phyloP scores from a whole-genome alignment of 129 eudicot genomes.

The Chrysanthemum lavandulifolium region DNA sequence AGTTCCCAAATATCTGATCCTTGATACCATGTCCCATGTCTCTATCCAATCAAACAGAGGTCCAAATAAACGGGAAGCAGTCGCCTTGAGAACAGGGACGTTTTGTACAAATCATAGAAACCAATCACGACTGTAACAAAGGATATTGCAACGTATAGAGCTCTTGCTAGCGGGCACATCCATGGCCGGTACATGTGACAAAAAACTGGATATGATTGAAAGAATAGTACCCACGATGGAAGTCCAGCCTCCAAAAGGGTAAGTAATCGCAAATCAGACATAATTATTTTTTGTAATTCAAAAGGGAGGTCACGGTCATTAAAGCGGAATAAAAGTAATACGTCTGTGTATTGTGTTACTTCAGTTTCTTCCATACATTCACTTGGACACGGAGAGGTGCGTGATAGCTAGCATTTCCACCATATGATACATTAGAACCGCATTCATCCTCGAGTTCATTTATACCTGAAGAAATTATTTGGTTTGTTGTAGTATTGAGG shows the following conservation, averaged over 20 bases:
- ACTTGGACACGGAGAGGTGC: slow-evolving; percentile 46
- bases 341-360: slow-evolving; percentile 62
- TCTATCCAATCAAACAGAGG: slow-evolving; percentile 96
- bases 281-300: slow-evolving; percentile 55
- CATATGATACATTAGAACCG: slow-evolving; percentile 30
- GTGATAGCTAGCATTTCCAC: slow-evolving; percentile 40
- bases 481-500: background rate
- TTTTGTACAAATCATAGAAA: slow-evolving; percentile 92
- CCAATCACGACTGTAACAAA: slow-evolving; percentile 86
- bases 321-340: slow-evolving; percentile 72
- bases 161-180: slow-evolving; percentile 97
- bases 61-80: slow-evolving; percentile 82
- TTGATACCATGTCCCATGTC: slow-evolving; percentile 94
- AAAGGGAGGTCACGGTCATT: slow-evolving; percentile 80
- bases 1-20: slow-evolving; percentile 90
- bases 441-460: slow-evolving; percentile 37
- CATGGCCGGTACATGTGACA: slow-evolving; percentile 89
- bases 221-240: slow-evolving; percentile 96
- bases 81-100: slow-evolving; percentile 87
- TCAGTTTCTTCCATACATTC: slow-evolving; percentile 50
- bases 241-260: slow-evolving; percentile 88
- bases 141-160: slow-evolving; percentile 67
- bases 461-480: slow-evolving; percentile 25
- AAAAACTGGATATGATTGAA: slow-evolving; percentile 93
- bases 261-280: slow-evolving; percentile 69